Evolutionary conservation across 305 asterid species (phyloP).

Genomic region (Solanum hybrid): DNA sequence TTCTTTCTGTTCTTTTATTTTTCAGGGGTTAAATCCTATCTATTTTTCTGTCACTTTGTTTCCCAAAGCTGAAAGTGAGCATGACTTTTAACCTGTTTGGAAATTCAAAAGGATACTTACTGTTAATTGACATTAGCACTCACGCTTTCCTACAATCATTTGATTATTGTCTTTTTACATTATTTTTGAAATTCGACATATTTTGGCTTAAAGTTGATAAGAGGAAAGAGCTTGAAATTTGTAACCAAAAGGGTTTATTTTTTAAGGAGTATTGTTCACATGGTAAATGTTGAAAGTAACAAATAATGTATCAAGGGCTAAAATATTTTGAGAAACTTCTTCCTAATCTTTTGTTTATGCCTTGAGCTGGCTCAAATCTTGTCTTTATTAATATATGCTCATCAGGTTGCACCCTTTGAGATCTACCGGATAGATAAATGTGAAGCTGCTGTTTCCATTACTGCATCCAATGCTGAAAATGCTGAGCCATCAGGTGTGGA

Average conservation of each 20-base stretch:
- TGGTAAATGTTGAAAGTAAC: neutral
- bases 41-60: neutral
- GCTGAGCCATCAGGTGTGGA: constrained; percentile 37
- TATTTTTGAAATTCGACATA: neutral
- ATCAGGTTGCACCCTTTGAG: constrained; percentile 75
- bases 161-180: neutral
- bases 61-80: neutral
- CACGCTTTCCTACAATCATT: neutral
- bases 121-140: neutral
- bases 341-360: neutral
- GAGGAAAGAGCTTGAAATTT: neutral
- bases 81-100: neutral
- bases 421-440: constrained; percentile 52
- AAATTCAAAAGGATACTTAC: neutral
- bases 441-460: constrained; percentile 33
- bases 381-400: neutral
- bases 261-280: neutral
- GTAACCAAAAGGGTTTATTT: neutral
- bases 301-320: neutral
- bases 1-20: neutral
- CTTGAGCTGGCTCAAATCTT: neutral
- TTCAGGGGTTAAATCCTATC: neutral
- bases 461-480: constrained; percentile 23
- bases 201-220: neutral
- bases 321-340: neutral